Evolutionary conservation across 768 basidiomycete species (phyloP).

Genomic region (Fibroporia radiculosa): DNA sequence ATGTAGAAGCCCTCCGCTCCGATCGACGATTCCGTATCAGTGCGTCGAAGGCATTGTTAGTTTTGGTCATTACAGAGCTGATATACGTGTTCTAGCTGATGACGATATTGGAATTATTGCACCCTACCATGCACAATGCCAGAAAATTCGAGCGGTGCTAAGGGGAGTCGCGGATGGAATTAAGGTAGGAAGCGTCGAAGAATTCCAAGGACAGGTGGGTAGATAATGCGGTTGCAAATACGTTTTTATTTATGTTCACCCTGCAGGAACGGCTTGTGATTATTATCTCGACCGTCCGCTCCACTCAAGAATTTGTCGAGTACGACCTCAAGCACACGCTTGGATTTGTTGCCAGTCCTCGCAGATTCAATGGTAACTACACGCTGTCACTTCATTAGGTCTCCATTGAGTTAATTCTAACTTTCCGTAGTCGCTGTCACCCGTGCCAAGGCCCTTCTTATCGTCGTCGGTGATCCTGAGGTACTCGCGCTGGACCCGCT

Average conservation of each 20-base stretch:
- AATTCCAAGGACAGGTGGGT: constrained; percentile 38
- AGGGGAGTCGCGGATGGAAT: constrained; percentile 12
- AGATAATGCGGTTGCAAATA: not conserved
- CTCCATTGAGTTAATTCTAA: not conserved
- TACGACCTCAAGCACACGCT: constrained; percentile 24
- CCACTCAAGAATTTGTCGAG: constrained; percentile 21
- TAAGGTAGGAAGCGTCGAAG: constrained; percentile 33
- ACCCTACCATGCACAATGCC: constrained; percentile 33
- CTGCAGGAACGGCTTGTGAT: constrained; percentile 30
- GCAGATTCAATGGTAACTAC: constrained; percentile 32
- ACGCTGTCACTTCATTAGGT: not conserved
- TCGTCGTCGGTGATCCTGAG: constrained; percentile 53
- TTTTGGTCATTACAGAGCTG: not conserved
- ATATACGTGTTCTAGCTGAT: constrained; percentile 16
- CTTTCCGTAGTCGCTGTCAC: constrained; percentile 49
- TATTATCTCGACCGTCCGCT: constrained; percentile 30
- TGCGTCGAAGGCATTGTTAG: constrained; percentile 3
- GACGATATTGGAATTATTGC: constrained; percentile 31
- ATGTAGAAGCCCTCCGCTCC: constrained; percentile 21
- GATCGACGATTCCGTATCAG: constrained; percentile 23
- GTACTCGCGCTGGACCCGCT: constrained; percentile 51
- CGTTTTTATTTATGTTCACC: not conserved
- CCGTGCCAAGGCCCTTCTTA: constrained; percentile 54
- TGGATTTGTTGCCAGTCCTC: constrained; percentile 29
- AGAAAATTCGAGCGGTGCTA: constrained; percentile 24